Conservation (phyloP, 768 basidiomycete genomes). For the Lactifluus subvellereus region DNA sequence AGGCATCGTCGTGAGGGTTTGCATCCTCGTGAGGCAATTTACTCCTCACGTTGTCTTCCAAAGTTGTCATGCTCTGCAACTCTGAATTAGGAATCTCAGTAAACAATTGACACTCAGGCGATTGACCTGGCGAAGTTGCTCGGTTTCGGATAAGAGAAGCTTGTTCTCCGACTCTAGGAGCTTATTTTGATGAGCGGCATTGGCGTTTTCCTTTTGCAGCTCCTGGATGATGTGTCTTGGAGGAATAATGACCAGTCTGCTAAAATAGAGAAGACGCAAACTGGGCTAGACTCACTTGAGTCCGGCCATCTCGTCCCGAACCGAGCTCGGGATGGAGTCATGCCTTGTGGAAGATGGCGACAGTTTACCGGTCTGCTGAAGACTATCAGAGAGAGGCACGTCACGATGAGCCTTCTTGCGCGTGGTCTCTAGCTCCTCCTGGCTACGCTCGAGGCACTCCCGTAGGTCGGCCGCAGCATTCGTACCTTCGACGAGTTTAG, state of each 20-base stretch:
- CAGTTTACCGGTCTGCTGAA: conserved; percentile 30
- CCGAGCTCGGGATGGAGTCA: conserved; percentile 38
- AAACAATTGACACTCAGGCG: not conserved
- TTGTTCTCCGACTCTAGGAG: conserved; percentile 75
- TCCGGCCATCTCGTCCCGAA: conserved; percentile 68
- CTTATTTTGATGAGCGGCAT: conserved; percentile 56
- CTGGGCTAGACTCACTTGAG: conserved; percentile 53
- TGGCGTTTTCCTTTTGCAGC: conserved; percentile 73
- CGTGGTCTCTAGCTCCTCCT: conserved; percentile 48
- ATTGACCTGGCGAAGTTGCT: conserved; percentile 66
- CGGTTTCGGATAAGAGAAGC: conserved; percentile 56
- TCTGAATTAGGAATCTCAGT: conserved; percentile 1
- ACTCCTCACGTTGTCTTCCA: conserved; percentile 72
- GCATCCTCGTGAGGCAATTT: conserved; percentile 49
- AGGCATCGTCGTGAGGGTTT: conserved; percentile 27
- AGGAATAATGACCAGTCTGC: conserved; percentile 28
- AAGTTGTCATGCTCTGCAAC: conserved; percentile 60
- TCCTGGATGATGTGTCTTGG: conserved; percentile 77
- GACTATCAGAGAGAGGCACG: conserved; percentile 38
- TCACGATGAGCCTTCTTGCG: conserved; percentile 62
- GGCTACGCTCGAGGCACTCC: conserved; percentile 36
- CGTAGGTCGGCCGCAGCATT: conserved; percentile 25
- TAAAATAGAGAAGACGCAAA: not conserved
- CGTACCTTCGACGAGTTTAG: conserved; percentile 15
- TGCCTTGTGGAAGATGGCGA: conserved; percentile 35